These are phyloP conservation scores for Fusarium tjaetaba DNA, from an alignment of 2,329 filamentous ascomycete genomes.

Conservation along the genomic window DNA sequence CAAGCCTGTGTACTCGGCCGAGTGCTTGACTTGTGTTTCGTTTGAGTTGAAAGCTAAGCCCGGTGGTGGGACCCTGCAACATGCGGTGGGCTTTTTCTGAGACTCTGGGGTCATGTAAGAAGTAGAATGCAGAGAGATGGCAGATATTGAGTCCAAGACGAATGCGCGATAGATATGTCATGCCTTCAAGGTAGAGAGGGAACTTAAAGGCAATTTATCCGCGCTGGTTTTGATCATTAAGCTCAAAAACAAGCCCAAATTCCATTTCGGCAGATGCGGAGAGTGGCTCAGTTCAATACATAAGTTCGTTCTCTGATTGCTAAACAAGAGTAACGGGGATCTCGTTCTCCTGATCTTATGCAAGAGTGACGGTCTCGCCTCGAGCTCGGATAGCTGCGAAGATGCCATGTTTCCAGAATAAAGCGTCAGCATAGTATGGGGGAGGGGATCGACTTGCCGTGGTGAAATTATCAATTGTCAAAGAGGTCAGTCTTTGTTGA, in stretches of 20 bases:
- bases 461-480: background rate
- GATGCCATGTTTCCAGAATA: background rate
- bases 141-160: background rate
- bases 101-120: rapidly evolving
- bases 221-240: background rate
- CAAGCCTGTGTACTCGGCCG: too few species aligned
- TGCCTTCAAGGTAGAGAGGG: background rate
- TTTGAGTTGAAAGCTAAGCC: rapidly evolving
- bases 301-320: background rate
- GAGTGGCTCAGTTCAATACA: background rate
- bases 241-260: background rate
- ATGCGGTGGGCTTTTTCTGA: background rate
- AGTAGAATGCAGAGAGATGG: background rate
- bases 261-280: background rate
- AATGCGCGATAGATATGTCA: background rate
- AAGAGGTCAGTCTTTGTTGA: background rate
- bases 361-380: background rate
- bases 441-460: rapidly evolving
- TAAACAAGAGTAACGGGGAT: background rate
- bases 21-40: too few species aligned
- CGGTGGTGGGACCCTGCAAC: background rate
- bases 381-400: background rate
- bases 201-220: background rate
- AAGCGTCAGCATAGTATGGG: rapidly evolving
- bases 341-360: background rate